These are phyloP conservation scores for Nepenthes alata DNA, from an alignment of 179 eudicot species.

Conservation along the genomic window DNA sequence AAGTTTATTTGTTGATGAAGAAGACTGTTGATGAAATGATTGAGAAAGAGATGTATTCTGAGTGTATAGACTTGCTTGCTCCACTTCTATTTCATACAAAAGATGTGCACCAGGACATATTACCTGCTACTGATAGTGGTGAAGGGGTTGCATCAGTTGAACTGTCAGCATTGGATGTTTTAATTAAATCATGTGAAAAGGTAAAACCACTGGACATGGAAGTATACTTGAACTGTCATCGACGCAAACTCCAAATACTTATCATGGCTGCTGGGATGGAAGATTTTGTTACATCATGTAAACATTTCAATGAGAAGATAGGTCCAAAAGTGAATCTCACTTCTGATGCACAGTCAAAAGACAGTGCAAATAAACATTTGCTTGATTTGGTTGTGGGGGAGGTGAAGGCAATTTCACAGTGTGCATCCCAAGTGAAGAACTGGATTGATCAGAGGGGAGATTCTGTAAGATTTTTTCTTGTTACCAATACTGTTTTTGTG, in stretches of 20 bases:
- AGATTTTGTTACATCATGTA: conserved; percentile 30
- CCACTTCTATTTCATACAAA: conserved; percentile 59
- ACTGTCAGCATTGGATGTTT: conserved; percentile 55
- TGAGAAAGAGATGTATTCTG: conserved; percentile 50
- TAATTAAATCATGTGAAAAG: conserved; percentile 66
- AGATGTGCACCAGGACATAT: conserved; percentile 36
- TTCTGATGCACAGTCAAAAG: conserved; percentile 39
- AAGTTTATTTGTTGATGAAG: conserved; percentile 66
- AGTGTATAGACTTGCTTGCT: conserved; percentile 59
- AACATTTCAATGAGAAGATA: conserved; percentile 16
- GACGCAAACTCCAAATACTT: conserved; percentile 70
- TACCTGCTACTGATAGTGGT: conserved; percentile 25
- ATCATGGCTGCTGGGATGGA: conserved; percentile 66
- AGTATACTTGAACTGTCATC: conserved; percentile 62
- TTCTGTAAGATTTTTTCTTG: conserved; percentile 36
- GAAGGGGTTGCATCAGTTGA: conserved; percentile 54
- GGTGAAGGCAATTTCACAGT: conserved; percentile 76
- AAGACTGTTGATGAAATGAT: conserved; percentile 51
- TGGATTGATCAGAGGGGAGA: conserved; percentile 30
- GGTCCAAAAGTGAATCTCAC: conserved; percentile 21
- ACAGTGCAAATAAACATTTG: conserved; percentile 31
- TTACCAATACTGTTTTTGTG: background rate
- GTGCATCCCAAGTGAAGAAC: conserved; percentile 59
- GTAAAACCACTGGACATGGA: conserved; percentile 42
- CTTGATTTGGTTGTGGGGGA: conserved; percentile 52